phyloP scores from a whole-genome alignment of 768 basidiomycete species.

The Lentinula guzmanii region DNA sequence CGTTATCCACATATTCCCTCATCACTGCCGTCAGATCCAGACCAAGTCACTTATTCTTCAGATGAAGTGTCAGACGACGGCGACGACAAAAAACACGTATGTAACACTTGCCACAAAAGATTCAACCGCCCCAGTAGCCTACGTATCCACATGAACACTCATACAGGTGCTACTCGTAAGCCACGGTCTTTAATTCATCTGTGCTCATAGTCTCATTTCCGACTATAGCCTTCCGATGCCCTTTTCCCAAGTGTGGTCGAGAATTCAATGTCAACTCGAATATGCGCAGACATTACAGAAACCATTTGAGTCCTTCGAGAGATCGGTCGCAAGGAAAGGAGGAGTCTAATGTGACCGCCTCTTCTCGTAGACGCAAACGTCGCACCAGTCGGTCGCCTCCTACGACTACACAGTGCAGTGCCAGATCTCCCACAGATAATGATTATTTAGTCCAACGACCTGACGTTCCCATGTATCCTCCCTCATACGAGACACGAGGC shows the following conservation, averaged over 20 bases:
- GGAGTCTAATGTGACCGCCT: not conserved
- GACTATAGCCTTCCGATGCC: constrained; percentile 61
- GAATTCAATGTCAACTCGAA: constrained; percentile 84
- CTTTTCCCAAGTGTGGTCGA: constrained; percentile 66
- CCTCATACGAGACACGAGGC: not conserved
- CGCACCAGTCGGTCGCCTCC: not conserved
- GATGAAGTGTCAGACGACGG: constrained; percentile 17
- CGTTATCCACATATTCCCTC: constrained; percentile 5
- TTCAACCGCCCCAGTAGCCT: constrained; percentile 69
- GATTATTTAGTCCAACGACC: not conserved
- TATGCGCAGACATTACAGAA: constrained; percentile 76
- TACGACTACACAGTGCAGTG: not conserved
- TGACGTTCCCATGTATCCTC: constrained; percentile 3
- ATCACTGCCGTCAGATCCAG: constrained; percentile 14
- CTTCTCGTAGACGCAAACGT: not conserved
- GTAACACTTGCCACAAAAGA: constrained; percentile 51
- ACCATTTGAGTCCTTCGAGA: constrained; percentile 31
- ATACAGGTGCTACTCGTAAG: constrained; percentile 69
- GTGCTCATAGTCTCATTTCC: not conserved
- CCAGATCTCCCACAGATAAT: not conserved
- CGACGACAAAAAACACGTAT: constrained; percentile 41
- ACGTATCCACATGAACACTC: constrained; percentile 61
- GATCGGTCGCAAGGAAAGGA: not conserved
- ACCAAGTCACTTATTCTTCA: constrained; percentile 10
- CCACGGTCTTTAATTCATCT: not conserved